These are phyloP conservation scores for Volvariella surrecta DNA, from an alignment of 1,284 basidiomycete species.

Conservation along the genomic window DNA sequence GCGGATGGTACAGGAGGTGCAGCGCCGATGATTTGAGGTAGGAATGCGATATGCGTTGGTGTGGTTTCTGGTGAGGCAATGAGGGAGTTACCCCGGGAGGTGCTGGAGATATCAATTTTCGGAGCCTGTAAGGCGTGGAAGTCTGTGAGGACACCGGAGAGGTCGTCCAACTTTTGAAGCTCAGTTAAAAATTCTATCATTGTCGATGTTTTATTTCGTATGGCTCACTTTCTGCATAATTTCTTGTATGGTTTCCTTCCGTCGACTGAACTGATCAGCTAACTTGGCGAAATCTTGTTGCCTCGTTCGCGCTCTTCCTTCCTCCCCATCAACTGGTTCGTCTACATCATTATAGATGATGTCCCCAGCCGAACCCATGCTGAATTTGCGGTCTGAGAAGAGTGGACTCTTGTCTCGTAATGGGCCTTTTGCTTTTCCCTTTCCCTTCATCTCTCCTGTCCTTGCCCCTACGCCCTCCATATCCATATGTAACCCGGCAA, in stretches of 20 bases:
- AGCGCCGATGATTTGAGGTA: no score
- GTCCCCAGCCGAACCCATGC: constrained; percentile 13
- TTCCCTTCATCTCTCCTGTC: constrained; percentile 22
- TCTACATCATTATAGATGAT: constrained; percentile 28
- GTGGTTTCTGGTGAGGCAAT: constrained; percentile 10
- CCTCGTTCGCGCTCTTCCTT: constrained; percentile 34
- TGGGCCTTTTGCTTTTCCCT: constrained; percentile 18
- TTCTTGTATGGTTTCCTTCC: constrained; percentile 54
- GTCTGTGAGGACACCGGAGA: constrained; percentile 46
- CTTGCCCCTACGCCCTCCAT: constrained; percentile 56
- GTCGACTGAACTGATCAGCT: constrained; percentile 55
- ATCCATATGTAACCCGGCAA: constrained; percentile 60
- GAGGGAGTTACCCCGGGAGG: constrained; percentile 21
- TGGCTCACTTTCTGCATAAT: constrained; percentile 62
- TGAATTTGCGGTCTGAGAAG: no score
- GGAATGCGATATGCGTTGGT: neutral
- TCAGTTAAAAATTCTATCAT: neutral
- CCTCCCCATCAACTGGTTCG: constrained; percentile 43
- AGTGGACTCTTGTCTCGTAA: constrained; percentile 3
- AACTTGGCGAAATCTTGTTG: constrained; percentile 61
- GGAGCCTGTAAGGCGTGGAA: constrained; percentile 53
- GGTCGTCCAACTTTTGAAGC: constrained; percentile 39
- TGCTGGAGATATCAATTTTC: constrained; percentile 33
- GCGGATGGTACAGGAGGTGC: neutral
- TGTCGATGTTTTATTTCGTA: no score